Percentiles rank a stretch among this genome's conserved stretches.
phyloP scores from a whole-genome alignment of 2,329 filamentous ascomycete species.

The Cercospora sp. region DNA sequence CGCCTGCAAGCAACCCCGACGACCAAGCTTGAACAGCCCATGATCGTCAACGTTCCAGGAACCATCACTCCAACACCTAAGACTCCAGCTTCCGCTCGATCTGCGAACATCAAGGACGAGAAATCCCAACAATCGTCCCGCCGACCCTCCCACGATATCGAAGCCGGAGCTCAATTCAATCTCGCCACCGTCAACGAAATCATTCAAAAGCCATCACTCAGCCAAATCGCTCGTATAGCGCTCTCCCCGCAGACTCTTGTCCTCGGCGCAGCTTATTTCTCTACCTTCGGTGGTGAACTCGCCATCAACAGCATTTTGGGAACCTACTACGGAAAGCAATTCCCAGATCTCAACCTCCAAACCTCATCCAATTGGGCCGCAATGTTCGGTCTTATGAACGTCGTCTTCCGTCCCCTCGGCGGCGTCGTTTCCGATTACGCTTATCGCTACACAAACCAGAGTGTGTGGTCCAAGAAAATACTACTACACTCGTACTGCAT shows the following conservation, averaged over 20 bases:
- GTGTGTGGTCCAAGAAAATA: slow-evolving; percentile 65
- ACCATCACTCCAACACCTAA: slow-evolving; percentile 49
- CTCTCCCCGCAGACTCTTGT: slow-evolving; percentile 61
- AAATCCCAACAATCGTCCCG: slow-evolving; percentile 43
- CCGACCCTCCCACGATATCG: slow-evolving; percentile 42
- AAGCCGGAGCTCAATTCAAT: slow-evolving; percentile 55
- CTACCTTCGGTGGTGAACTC: slow-evolving; percentile 62
- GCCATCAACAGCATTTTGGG: slow-evolving; percentile 63
- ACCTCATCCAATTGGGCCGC: slow-evolving; percentile 63
- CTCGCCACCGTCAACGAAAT: slow-evolving; percentile 60
- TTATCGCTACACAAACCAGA: slow-evolving; percentile 51
- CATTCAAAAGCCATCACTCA: slow-evolving; percentile 60
- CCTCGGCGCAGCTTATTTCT: slow-evolving; percentile 58
- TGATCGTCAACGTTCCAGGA: slow-evolving; percentile 55
- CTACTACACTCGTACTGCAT: slow-evolving; percentile 60
- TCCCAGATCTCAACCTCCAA: slow-evolving; percentile 55
- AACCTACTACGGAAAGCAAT: slow-evolving; percentile 59
- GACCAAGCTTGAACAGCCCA: slow-evolving; percentile 45
- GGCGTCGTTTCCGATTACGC: slow-evolving; percentile 61
- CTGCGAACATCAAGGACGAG: slow-evolving; percentile 39
- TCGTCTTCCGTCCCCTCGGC: slow-evolving; percentile 66
- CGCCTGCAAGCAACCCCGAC: slow-evolving; percentile 61
- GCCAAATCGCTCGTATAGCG: slow-evolving; percentile 62
- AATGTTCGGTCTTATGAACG: slow-evolving; percentile 75
- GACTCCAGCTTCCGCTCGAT: slow-evolving; percentile 35